Base-by-base conservation (phyloP, 768 basidiomycete genomes). In the Pleurotus salmoneostramineus region DNA sequence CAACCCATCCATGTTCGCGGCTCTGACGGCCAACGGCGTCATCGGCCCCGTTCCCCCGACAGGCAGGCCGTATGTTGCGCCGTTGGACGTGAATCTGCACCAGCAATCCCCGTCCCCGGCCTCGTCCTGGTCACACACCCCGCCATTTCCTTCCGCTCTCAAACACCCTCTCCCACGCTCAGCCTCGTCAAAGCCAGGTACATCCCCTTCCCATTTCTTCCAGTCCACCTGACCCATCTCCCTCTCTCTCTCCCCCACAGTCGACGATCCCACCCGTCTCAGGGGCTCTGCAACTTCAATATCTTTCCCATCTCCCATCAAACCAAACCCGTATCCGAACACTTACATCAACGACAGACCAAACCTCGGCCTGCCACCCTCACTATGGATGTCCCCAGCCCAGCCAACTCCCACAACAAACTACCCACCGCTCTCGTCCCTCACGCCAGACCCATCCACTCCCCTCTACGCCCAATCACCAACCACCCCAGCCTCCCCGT, bases 321-420 rank as follows among this genome's bases (percentile, higher is more conserved):
- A 27, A 27, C 21, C 21, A 27, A 55, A 40, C 10, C 43, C 40
- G 37, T 42, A 55, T 31, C 27, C 52, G 27, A 68, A 64, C 62
- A 62, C 69, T 40, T 71, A 68, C 56, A 64, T 76, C 62, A 68
- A 72, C 66, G 83, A 86, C 64, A 83, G 80, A 64, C 77, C 79
- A 48, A 73, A 75, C 60, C 64, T 76, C 35, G 80, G 82, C 56
- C 73, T 91, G 45, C 87, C 86, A 48, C 89, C 91, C 3, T 89
- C 90, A 42, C 72, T 92, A 42, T 93, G 90, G 91, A 92, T 93
- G 91, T 91, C 91, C 10, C 81, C 89, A 48, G 73, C 83, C 4
- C 80, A 42, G 68, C 82, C 6, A 80, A 11, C 72, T 80, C 3
- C 37, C 52, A 43, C 10, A 6, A 2, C 17, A 36, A 3, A 67